phyloP scores from a whole-genome alignment of 306 rosid species.

The Abrus pulchellus region DNA sequence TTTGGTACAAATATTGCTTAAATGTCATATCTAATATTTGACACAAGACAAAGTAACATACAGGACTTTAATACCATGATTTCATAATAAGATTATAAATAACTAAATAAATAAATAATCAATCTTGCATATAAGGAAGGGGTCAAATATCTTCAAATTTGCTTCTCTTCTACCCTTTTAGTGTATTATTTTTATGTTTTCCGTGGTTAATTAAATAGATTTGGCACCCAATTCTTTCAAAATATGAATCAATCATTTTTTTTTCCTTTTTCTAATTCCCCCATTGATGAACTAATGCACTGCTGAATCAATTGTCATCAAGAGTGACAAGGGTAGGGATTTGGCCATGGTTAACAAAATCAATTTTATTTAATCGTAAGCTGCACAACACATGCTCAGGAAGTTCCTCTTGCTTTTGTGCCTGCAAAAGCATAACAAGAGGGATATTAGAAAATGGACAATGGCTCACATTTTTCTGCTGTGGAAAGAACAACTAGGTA shows the following conservation, averaged over 20 bases:
- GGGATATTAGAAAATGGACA: not conserved
- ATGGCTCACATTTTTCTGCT: too few relatives aligned
- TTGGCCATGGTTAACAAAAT: slow-evolving; percentile 82
- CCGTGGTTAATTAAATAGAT: slow-evolving; percentile 16
- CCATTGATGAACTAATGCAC: not conserved
- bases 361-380: slow-evolving; percentile 78
- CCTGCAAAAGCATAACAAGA: slow-evolving; percentile 55
- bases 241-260: not conserved
- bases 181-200: not conserved
- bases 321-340: slow-evolving; percentile 74
- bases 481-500: too few relatives aligned
- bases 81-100: not conserved
- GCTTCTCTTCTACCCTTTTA: not conserved
- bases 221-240: not conserved
- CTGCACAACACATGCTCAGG: slow-evolving; percentile 92
- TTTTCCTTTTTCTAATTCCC: not conserved
- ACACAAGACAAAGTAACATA: slow-evolving; percentile 1
- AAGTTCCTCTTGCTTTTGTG: slow-evolving; percentile 90
- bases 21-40: not conserved
- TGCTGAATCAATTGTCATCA: slow-evolving; percentile 49
- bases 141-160: not conserved
- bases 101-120: not conserved
- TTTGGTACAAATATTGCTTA: too few relatives aligned
- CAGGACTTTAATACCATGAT: slow-evolving; percentile 3
- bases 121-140: slow-evolving; percentile 2